Conservation (phyloP, 371 early-diverging fungal genomes). For the Parasitella parasitica region DNA sequence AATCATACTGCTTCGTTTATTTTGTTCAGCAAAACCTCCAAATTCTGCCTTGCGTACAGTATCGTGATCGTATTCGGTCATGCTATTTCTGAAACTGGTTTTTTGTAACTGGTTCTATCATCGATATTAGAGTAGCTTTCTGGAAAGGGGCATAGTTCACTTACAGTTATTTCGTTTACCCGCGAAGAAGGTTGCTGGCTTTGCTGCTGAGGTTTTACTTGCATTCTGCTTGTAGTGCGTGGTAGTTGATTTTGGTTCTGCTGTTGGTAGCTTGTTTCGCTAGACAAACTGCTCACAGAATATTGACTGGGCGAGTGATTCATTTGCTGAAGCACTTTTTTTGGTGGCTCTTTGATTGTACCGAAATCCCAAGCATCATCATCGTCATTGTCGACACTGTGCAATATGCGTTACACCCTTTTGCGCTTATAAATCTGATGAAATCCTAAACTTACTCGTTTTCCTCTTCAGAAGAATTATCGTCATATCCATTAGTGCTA, state of each 20-base stretch:
- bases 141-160: not conserved
- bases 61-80: slow-evolving; percentile 31
- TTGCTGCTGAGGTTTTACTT: slow-evolving; percentile 17
- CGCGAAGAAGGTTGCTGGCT: slow-evolving; percentile 14
- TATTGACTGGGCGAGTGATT: slow-evolving; percentile 26
- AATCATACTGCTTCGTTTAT: slow-evolving; percentile 17
- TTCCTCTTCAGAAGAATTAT: slow-evolving; percentile 63
- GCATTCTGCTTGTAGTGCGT: slow-evolving; percentile 19
- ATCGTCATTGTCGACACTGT: slow-evolving; percentile 30
- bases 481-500: slow-evolving; percentile 52
- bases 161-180: slow-evolving; percentile 25
- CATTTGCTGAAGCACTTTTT: slow-evolving; percentile 21
- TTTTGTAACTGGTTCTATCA: slow-evolving; percentile 20
- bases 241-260: slow-evolving; percentile 12
- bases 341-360: slow-evolving; percentile 51
- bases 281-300: slow-evolving; percentile 20
- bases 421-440: not conserved
- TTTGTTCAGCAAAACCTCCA: not conserved
- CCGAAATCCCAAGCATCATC: slow-evolving; percentile 58
- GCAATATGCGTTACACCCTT: not conserved
- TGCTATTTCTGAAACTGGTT: slow-evolving; percentile 18
- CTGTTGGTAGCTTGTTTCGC: slow-evolving; percentile 2
- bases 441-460: slow-evolving; percentile 29
- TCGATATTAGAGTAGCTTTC: not conserved
- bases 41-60: slow-evolving; percentile 40